phyloP scores from a whole-genome alignment of 2,329 filamentous ascomycete species.

The Raffaelea deltoideospora region DNA sequence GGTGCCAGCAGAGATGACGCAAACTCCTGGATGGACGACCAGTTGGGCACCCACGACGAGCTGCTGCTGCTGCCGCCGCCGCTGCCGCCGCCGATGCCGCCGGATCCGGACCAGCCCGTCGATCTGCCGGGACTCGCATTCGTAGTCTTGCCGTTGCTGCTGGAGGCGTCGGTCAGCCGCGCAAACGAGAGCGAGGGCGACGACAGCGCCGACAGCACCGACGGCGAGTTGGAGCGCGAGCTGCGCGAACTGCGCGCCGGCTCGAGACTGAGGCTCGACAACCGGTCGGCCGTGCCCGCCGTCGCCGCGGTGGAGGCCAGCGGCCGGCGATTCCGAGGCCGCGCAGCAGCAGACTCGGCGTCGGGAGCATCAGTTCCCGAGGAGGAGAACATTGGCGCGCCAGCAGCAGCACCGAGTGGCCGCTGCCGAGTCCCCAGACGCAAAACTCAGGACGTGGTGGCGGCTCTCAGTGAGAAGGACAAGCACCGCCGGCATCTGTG shows the following conservation, averaged over 20 bases:
- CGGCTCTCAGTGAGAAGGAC: background rate
- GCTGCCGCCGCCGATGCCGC: background rate
- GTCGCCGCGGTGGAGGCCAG: conserved; percentile 15
- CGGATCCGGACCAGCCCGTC: background rate
- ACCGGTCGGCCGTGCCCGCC: conserved; percentile 10
- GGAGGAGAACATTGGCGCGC: conserved; percentile 27
- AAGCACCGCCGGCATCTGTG: too few relatives aligned
- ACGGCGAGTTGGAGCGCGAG: background rate
- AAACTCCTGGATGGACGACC: conserved; percentile 39
- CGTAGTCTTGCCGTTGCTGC: too few relatives aligned
- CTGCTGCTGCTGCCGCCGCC: background rate
- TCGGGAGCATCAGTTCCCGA: conserved; percentile 28
- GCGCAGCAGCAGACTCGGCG: conserved; percentile 23
- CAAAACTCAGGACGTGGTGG: background rate
- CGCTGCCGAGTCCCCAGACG: conserved; percentile 3
- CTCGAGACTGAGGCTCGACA: background rate
- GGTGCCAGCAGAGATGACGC: conserved; percentile 28
- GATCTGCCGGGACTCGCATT: too few relatives aligned
- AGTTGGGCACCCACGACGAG: conserved; percentile 30
- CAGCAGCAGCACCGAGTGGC: conserved; percentile 13
- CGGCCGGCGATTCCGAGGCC: conserved; percentile 35
- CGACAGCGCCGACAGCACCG: too few relatives aligned
- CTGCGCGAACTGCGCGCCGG: background rate
- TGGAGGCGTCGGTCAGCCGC: too few relatives aligned
- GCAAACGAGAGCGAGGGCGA: too few relatives aligned